These are phyloP conservation scores for Boechera retrofracta DNA, from an alignment of 345 rosid genomes.

Conservation along the genomic window DNA sequence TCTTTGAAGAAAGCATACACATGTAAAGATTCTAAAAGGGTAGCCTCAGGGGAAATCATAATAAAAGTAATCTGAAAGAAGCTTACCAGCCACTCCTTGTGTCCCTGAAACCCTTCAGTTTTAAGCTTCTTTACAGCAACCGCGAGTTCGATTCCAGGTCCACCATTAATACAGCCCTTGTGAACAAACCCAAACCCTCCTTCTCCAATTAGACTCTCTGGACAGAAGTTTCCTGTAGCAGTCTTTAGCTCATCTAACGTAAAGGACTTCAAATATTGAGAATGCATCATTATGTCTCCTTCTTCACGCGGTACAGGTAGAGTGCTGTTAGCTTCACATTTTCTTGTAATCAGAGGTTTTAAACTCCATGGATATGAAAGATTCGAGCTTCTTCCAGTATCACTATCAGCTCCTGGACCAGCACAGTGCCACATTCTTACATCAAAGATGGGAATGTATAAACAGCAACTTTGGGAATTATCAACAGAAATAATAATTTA, in stretches of 20 bases:
- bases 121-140: slow-evolving; percentile 83
- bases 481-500: background rate
- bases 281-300: slow-evolving; percentile 56
- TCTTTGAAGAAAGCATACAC: slow-evolving; percentile 44
- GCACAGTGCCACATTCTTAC: slow-evolving; percentile 23
- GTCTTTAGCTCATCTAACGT: slow-evolving; percentile 57
- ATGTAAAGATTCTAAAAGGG: background rate
- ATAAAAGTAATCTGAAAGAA: background rate
- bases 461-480: background rate
- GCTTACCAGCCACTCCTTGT: slow-evolving; percentile 89
- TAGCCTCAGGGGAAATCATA: background rate
- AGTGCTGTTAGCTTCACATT: slow-evolving; percentile 34
- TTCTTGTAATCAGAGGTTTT: slow-evolving; percentile 30
- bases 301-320: slow-evolving; percentile 49
- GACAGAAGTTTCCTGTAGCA: slow-evolving; percentile 71
- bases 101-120: slow-evolving; percentile 78
- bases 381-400: slow-evolving; percentile 27
- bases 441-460: background rate
- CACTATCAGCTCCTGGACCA: slow-evolving; percentile 30
- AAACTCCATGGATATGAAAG: slow-evolving; percentile 42
- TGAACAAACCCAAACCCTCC: slow-evolving; percentile 91
- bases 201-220: slow-evolving; percentile 73
- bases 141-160: slow-evolving; percentile 54
- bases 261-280: slow-evolving; percentile 64
- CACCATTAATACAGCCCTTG: slow-evolving; percentile 77